Evolutionary conservation across 306 rosid genomes (phyloP).

Genomic region (Ochetophila trinervis): DNA sequence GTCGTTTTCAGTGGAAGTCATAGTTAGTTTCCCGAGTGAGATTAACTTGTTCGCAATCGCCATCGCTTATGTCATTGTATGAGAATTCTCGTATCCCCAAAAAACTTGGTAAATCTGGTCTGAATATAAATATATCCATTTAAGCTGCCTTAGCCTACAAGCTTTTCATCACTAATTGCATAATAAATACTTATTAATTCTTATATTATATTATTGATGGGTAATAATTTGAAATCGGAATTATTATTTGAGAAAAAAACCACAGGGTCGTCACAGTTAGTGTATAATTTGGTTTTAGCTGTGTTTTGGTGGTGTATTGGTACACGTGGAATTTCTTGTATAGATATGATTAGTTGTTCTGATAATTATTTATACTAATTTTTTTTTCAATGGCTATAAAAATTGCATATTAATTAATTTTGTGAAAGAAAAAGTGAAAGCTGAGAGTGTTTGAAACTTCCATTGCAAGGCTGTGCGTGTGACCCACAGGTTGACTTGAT

Average conservation of each 20-base stretch:
- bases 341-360: background rate
- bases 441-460: slow-evolving; percentile 27
- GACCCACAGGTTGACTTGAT: slow-evolving; percentile 40
- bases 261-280: no score
- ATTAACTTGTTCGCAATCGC: slow-evolving; percentile 17
- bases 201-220: background rate
- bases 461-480: slow-evolving; percentile 17
- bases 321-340: slow-evolving; percentile 11
- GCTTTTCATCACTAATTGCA: slow-evolving; percentile 2
- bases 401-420: background rate
- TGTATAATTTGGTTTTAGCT: background rate
- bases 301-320: slow-evolving; percentile 3
- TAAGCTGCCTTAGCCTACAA: slow-evolving; percentile 4
- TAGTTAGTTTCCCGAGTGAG: background rate
- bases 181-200: background rate
- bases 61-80: slow-evolving; percentile 6
- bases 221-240: background rate
- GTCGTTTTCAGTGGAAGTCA: slow-evolving; percentile 17
- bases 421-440: slow-evolving; percentile 19
- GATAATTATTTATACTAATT: background rate
- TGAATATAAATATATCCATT: no score
- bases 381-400: background rate
- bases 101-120: background rate
- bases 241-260: background rate
- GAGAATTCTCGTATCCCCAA: slow-evolving; percentile 2